Conservation (phyloP, 2,329 filamentous ascomycete genomes). For the Trichoderma citrinoviride region DNA sequence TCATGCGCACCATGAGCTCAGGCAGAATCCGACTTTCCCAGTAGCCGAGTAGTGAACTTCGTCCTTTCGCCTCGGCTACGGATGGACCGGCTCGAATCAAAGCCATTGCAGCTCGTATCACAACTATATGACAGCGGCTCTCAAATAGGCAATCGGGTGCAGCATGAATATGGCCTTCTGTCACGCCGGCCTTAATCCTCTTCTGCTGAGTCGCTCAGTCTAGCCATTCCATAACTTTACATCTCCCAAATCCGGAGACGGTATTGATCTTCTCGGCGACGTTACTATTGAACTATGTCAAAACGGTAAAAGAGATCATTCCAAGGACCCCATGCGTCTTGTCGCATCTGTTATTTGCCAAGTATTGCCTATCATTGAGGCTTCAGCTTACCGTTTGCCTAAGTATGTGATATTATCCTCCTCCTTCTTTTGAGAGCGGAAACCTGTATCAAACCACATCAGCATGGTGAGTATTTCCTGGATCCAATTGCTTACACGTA, state of each 20-base stretch:
- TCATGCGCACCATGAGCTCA: slow-evolving; percentile 9
- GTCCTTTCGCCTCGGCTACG: slow-evolving; percentile 3
- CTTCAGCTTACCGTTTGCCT: neutral
- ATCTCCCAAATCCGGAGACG: slow-evolving; percentile 15
- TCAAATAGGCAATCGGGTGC: slow-evolving; percentile 18
- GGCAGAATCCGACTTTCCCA: slow-evolving; percentile 6
- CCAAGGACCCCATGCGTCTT: slow-evolving; percentile 17
- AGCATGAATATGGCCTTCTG: slow-evolving; percentile 18
- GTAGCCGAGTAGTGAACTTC: slow-evolving; percentile 5
- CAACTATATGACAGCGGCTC: slow-evolving; percentile 3
- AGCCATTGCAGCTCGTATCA: slow-evolving; percentile 11
- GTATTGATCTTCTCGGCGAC: slow-evolving; percentile 17
- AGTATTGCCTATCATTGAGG: neutral
- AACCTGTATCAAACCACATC: too few relatives aligned
- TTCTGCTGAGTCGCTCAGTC: slow-evolving; percentile 17
- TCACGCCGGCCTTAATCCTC: slow-evolving; percentile 16
- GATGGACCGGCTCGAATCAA: slow-evolving; percentile 14
- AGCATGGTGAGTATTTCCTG: too few relatives aligned
- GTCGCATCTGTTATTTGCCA: slow-evolving; percentile 5
- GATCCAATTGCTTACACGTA: too few relatives aligned
- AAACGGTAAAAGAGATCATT: slow-evolving; percentile 17
- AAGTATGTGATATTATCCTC: slow-evolving; percentile 17
- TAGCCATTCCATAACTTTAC: slow-evolving; percentile 1
- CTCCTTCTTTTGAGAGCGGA: neutral
- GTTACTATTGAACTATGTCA: slow-evolving; percentile 13